A percentile compares a stretch with the other conserved stretches of the same genome.
These are phyloP conservation scores for Postia placenta DNA, from an alignment of 768 basidiomycete species.

Conservation along the genomic window DNA sequence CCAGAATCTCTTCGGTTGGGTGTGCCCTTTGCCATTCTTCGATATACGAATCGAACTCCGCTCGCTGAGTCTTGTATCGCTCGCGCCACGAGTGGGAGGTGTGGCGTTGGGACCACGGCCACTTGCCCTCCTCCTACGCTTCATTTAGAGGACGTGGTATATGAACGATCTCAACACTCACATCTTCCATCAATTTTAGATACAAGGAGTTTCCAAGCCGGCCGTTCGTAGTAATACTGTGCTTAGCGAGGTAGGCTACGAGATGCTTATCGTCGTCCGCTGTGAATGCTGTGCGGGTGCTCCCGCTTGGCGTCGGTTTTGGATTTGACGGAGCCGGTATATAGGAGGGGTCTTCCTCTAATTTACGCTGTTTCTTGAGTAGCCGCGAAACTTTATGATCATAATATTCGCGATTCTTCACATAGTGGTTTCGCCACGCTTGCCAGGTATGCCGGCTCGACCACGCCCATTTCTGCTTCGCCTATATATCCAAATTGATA, in stretches of 20 bases:
- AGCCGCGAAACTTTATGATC: slow-evolving; percentile 11
- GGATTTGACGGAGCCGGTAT: not conserved
- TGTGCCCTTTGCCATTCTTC: slow-evolving; percentile 16
- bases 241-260: slow-evolving; percentile 6
- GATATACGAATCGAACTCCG: slow-evolving; percentile 55
- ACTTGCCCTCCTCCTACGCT: slow-evolving; percentile 29
- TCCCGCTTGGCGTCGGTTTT: not conserved
- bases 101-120: slow-evolving; percentile 71
- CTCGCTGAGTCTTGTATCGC: slow-evolving; percentile 71
- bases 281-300: slow-evolving; percentile 5
- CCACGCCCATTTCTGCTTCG: slow-evolving; percentile 13
- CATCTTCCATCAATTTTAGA: not conserved
- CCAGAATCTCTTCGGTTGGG: not conserved
- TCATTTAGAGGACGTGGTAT: not conserved
- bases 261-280: slow-evolving; percentile 12
- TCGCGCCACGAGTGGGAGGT: slow-evolving; percentile 86
- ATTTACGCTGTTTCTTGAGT: slow-evolving; percentile 3
- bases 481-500: slow-evolving; percentile 15
- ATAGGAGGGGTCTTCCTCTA: not conserved
- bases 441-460: slow-evolving; percentile 19
- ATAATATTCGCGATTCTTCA: slow-evolving; percentile 12
- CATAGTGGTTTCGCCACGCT: slow-evolving; percentile 24
- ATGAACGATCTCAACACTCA: too few relatives aligned
- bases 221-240: slow-evolving; percentile 1
- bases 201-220: slow-evolving; percentile 8